Percentiles rank a stretch among this genome's conserved stretches.
Evolutionary conservation across 139 green algal genomes (phyloP).

Genomic region (Ettlia oleoabundans): DNA sequence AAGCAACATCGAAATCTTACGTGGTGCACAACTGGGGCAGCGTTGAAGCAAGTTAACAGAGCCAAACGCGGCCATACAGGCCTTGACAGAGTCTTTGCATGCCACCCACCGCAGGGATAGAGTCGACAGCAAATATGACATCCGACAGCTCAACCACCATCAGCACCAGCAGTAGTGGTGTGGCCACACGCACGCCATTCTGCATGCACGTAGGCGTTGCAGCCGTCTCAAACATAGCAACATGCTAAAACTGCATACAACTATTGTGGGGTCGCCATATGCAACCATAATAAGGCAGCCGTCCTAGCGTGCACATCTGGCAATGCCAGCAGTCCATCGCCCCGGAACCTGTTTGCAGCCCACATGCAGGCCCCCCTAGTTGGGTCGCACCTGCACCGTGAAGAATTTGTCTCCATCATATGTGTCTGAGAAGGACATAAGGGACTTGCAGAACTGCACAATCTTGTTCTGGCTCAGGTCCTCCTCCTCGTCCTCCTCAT

Average conservation of each 20-base stretch:
- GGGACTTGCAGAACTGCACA: slow-evolving; percentile 75
- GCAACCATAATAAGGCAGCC: no score
- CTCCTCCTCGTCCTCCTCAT: slow-evolving; percentile 78
- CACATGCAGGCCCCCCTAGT: no score
- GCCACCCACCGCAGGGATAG: slow-evolving; percentile 81
- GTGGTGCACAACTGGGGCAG: no score
- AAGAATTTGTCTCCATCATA: slow-evolving; percentile 96
- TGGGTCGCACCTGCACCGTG: slow-evolving; percentile 54
- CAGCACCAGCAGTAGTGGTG: slow-evolving; percentile 92
- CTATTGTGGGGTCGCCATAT: no score
- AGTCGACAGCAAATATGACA: slow-evolving; percentile 97
- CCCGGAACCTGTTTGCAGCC: no score
- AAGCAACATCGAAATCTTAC: no score
- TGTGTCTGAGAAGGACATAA: slow-evolving; percentile 69
- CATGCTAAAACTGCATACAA: neutral
- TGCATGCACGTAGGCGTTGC: neutral
- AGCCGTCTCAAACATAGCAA: neutral
- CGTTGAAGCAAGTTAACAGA: no score
- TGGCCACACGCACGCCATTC: slow-evolving; percentile 69
- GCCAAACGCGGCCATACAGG: no score
- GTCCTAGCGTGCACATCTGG: no score
- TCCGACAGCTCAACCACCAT: slow-evolving; percentile 93
- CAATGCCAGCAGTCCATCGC: no score
- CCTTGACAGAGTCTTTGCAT: no score
- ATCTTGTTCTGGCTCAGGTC: slow-evolving; percentile 82